Percentiles rank a stretch among this genome's conserved stretches.
phyloP scores from a whole-genome alignment of 75 land plant species.

The Azolla pinnata region DNA sequence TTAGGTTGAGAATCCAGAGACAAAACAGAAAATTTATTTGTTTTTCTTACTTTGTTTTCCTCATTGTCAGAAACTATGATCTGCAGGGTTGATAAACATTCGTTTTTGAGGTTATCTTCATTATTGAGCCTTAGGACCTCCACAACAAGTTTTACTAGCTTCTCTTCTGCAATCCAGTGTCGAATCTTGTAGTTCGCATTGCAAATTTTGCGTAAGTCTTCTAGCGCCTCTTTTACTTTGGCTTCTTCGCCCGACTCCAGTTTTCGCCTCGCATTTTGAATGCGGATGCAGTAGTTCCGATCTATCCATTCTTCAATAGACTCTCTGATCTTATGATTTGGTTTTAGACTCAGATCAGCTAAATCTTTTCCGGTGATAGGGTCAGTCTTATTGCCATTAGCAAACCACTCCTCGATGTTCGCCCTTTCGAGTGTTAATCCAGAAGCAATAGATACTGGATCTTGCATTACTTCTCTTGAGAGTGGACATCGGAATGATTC shows the following conservation, averaged over 20 bases:
- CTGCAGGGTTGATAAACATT: slow-evolving; percentile 26
- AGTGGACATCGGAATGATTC: slow-evolving; percentile 40
- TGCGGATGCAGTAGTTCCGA: slow-evolving; percentile 41
- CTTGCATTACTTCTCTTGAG: slow-evolving; percentile 34
- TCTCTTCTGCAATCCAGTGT: slow-evolving; percentile 51
- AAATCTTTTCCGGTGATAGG: slow-evolving; percentile 38
- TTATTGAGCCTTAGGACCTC: slow-evolving; percentile 24
- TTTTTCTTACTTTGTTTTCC: slow-evolving; percentile 37
- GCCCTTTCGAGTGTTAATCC: slow-evolving; percentile 40
- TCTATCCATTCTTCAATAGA: slow-evolving; percentile 62
- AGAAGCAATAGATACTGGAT: slow-evolving; percentile 46
- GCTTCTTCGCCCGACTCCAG: slow-evolving; percentile 22
- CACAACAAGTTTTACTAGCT: slow-evolving; percentile 22
- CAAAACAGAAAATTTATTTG: neutral
- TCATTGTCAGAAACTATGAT: slow-evolving; percentile 25
- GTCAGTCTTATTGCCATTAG: slow-evolving; percentile 28
- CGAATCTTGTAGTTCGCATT: slow-evolving; percentile 34
- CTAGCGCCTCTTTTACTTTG: slow-evolving; percentile 21
- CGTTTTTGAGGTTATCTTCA: slow-evolving; percentile 22
- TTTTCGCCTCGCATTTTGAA: slow-evolving; percentile 32
- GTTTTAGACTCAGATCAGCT: slow-evolving; percentile 26
- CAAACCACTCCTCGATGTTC: slow-evolving; percentile 39
- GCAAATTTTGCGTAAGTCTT: slow-evolving; percentile 30
- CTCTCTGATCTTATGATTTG: slow-evolving; percentile 35
- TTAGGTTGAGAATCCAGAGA: neutral